Percentiles rank a stretch among this genome's conserved stretches.
Conservation (phyloP, 352 stramenopile species). For the Globisporangium uncinulatum region DNA sequence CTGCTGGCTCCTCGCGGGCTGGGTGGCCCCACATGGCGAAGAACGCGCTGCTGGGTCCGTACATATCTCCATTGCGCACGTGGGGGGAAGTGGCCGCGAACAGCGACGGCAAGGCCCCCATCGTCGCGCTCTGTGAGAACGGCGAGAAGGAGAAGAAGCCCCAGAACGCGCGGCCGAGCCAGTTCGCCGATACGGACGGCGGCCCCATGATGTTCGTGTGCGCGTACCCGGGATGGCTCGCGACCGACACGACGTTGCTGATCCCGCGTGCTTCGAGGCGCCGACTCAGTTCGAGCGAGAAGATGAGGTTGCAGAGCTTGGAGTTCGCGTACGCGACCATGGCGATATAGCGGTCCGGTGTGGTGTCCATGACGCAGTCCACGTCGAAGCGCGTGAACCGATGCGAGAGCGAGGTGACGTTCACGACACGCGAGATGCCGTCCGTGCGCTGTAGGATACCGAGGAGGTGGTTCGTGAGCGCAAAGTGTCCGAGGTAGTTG, state of each 20-base stretch:
- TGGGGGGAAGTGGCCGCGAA: slow-evolving; percentile 24
- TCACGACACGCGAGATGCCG: slow-evolving; percentile 15
- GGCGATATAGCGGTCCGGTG: slow-evolving; percentile 22
- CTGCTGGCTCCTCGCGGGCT: slow-evolving; percentile 4
- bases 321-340: slow-evolving; percentile 65
- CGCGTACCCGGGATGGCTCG: slow-evolving; percentile 27
- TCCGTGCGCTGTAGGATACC: slow-evolving; percentile 12
- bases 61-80: slow-evolving; percentile 24
- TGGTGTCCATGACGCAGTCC: slow-evolving; percentile 2
- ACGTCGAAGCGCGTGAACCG: slow-evolving; percentile 6
- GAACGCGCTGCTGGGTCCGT: slow-evolving; percentile 20
- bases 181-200: slow-evolving; percentile 9
- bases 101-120: slow-evolving; percentile 36
- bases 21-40: slow-evolving; percentile 15
- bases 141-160: slow-evolving; percentile 21
- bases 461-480: slow-evolving; percentile 13
- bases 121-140: slow-evolving; percentile 19
- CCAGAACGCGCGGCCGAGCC: slow-evolving; percentile 14
- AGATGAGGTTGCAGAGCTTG: slow-evolving; percentile 92
- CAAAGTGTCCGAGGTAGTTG: slow-evolving; percentile 29
- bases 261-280: slow-evolving; percentile 20
- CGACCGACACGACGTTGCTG: slow-evolving; percentile 18
- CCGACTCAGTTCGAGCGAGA: slow-evolving; percentile 82
- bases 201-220: slow-evolving; percentile 21
- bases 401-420: slow-evolving; percentile 16